Percentiles rank a stretch among this genome's conserved stretches.
Conservation (phyloP, 805 yeast genomes). For the Maudiozyma bulderi region DNA sequence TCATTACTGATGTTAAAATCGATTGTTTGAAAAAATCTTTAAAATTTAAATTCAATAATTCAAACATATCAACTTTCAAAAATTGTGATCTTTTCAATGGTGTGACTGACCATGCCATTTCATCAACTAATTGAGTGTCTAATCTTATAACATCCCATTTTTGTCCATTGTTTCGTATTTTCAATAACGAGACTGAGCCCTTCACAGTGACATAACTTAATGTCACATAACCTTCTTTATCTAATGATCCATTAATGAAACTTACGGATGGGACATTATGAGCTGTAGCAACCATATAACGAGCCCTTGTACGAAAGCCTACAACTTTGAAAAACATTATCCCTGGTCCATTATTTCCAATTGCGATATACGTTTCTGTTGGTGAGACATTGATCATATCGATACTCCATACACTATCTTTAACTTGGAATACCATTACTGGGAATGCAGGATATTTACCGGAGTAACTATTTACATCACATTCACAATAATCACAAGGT, state of each 20-base stretch:
- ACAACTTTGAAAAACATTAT: constrained; percentile 8
- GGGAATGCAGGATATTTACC: constrained; percentile 2
- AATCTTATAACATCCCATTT: constrained; percentile 2
- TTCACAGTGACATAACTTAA: constrained; percentile 13
- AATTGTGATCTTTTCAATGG: constrained; percentile 15
- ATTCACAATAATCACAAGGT: not conserved
- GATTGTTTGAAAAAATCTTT: constrained; percentile 12
- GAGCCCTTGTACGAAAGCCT: no score
- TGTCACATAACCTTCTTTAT: constrained; percentile 7
- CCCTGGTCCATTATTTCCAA: constrained; percentile 18
- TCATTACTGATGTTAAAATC: constrained; percentile 10
- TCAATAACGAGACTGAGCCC: constrained; percentile 15
- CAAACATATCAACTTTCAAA: constrained; percentile 13
- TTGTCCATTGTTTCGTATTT: constrained; percentile 4
- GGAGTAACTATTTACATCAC: not conserved
- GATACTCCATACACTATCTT: constrained; percentile 19
- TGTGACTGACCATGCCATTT: constrained; percentile 11
- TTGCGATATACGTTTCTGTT: constrained; percentile 9
- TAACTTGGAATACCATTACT: constrained; percentile 5
- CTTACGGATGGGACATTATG: constrained; percentile 15
- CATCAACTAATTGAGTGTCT: constrained; percentile 16
- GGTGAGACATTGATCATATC: constrained; percentile 9
- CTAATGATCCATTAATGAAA: constrained; percentile 9
- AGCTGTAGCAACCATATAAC: not conserved
- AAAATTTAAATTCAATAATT: constrained; percentile 16